These are phyloP conservation scores for Aspergillus fructus DNA, from an alignment of 2,329 filamentous ascomycete species.

Conservation along the genomic window DNA sequence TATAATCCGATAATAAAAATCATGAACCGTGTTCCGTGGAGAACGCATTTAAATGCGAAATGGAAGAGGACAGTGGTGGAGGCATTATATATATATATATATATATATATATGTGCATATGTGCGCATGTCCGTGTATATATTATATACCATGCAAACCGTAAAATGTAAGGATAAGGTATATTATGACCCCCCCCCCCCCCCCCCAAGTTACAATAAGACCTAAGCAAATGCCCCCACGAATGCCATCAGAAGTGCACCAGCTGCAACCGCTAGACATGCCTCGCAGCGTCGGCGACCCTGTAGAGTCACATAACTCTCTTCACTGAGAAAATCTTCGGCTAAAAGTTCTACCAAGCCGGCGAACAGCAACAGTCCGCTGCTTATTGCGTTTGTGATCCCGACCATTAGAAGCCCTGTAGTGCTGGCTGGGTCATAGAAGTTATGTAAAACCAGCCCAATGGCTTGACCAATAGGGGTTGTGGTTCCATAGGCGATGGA, in stretches of 20 bases:
- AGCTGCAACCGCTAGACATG: constrained; percentile 60
- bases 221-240: constrained; percentile 65
- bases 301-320: constrained; percentile 60
- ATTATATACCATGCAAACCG: constrained; percentile 1
- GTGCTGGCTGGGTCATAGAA: constrained; percentile 78
- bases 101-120: neutral
- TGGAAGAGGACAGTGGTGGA: neutral
- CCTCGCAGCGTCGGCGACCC: constrained; percentile 60
- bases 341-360: constrained; percentile 77
- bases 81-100: neutral
- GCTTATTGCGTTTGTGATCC: constrained; percentile 83
- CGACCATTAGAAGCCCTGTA: constrained; percentile 75
- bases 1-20: too few relatives aligned
- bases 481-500: constrained; percentile 64
- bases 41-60: too few relatives aligned
- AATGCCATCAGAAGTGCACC: constrained; percentile 65
- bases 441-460: constrained; percentile 73
- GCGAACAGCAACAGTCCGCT: constrained; percentile 79
- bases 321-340: constrained; percentile 76
- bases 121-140: too few relatives aligned
- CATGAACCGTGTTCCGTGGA: too few relatives aligned
- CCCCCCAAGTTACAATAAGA: neutral
- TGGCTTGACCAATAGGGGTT: constrained; percentile 79
- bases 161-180: constrained; percentile 10
- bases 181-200: constrained; percentile 5